Percentiles rank a stretch among this genome's conserved stretches.
Evolutionary conservation across 2,329 filamentous ascomycete genomes (phyloP).

Genomic region (Biscogniauxia mediterranea): DNA sequence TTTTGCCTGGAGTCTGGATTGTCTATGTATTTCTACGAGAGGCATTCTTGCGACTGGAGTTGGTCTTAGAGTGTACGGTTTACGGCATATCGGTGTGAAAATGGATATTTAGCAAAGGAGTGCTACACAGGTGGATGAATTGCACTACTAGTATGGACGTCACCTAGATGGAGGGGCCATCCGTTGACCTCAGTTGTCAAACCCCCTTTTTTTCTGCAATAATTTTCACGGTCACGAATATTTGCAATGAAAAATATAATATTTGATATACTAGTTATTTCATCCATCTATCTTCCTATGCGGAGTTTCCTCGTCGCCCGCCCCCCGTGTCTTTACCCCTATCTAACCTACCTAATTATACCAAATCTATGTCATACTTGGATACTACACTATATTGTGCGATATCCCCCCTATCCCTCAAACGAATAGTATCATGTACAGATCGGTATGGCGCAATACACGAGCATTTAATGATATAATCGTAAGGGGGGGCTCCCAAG

Average conservation of each 20-base stretch:
- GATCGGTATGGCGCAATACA: neutral
- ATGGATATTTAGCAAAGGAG: neutral
- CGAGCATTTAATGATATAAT: neutral
- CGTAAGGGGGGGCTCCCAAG: neutral
- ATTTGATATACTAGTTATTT: neutral
- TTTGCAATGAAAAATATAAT: neutral
- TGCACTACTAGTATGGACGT: neutral
- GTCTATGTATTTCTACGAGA: conserved; percentile 25
- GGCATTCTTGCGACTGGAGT: conserved; percentile 26
- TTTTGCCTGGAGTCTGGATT: conserved; percentile 17
- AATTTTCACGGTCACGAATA: neutral
- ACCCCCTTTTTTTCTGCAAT: neutral
- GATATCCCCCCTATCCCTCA: neutral
- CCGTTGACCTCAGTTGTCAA: neutral
- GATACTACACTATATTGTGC: neutral
- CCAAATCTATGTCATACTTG: neutral
- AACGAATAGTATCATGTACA: neutral
- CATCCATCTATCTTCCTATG: neutral
- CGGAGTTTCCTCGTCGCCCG: neutral
- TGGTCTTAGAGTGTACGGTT: conserved; percentile 21
- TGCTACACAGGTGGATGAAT: conserved; percentile 8
- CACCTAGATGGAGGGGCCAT: neutral
- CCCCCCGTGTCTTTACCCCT: neutral
- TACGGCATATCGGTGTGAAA: conserved; percentile 2
- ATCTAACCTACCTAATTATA: neutral